These are phyloP conservation scores for Sporopachydermia quercuum DNA, from an alignment of 805 yeast species.

Conservation along the genomic window DNA sequence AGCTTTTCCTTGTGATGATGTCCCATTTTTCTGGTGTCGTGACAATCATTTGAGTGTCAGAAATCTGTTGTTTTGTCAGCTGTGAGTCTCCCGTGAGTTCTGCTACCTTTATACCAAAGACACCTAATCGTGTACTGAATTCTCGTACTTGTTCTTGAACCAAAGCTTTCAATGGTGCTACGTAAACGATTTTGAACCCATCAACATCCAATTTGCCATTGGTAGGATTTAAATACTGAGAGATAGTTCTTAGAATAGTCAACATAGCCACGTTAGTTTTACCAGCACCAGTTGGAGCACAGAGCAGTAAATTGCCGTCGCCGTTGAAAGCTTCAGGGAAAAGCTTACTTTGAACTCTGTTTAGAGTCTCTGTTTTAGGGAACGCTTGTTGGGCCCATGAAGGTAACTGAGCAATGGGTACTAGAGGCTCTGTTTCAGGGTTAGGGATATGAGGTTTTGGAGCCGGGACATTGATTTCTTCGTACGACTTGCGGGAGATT, in stretches of 20 bases:
- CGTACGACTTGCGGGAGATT: conserved; percentile 57
- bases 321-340: conserved; percentile 61
- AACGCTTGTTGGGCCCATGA: conserved; percentile 73
- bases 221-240: conserved; percentile 30
- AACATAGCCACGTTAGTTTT: conserved; percentile 94
- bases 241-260: conserved; percentile 48
- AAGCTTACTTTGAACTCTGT: conserved; percentile 73
- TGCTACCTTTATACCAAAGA: conserved; percentile 55
- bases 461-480: conserved; percentile 86
- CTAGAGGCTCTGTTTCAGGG: conserved; percentile 24
- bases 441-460: conserved; percentile 34
- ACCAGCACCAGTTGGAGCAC: conserved; percentile 99
- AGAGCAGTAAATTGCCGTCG: conserved; percentile 61
- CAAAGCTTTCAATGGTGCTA: conserved; percentile 88
- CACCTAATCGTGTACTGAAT: conserved; percentile 51
- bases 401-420: conserved; percentile 52
- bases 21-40: conserved; percentile 99
- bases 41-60: conserved; percentile 67
- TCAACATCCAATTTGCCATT: conserved; percentile 37
- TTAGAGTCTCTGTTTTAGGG: conserved; percentile 57
- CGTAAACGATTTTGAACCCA: conserved; percentile 65
- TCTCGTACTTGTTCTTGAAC: conserved; percentile 92
- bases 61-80: conserved; percentile 58
- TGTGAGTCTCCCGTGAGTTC: conserved; percentile 88
- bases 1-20: conserved; percentile 72